Evolutionary conservation across 1,284 basidiomycete genomes (phyloP).

Genomic region (Cryptococcus sp.): DNA sequence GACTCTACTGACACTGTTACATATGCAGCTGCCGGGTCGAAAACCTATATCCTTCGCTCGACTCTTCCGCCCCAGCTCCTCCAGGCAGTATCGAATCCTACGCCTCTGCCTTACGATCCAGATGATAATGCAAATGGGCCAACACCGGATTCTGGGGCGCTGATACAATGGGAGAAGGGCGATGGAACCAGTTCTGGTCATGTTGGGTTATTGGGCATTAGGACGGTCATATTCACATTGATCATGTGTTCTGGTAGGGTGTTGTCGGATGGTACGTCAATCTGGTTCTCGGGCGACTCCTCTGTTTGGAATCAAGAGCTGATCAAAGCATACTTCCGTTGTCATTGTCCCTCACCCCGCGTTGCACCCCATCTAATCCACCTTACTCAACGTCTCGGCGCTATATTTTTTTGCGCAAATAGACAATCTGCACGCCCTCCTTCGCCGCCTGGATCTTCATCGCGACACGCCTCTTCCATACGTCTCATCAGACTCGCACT

Average conservation of each 20-base stretch:
- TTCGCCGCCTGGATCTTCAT: conserved; percentile 41
- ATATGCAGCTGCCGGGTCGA: conserved; percentile 25
- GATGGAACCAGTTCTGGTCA: conserved; percentile 40
- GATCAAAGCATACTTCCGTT: no score
- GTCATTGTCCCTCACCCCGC: not conserved
- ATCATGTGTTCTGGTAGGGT: conserved; percentile 40
- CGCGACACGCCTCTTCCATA: conserved; percentile 45
- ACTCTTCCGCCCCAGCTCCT: conserved; percentile 34
- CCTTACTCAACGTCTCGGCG: not conserved
- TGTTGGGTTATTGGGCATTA: conserved; percentile 45
- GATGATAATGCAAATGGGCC: conserved; percentile 18
- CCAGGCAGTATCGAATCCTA: conserved; percentile 30
- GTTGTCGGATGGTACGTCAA: conserved; percentile 41
- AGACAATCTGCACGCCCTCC: conserved; percentile 38
- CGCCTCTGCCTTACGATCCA: conserved; percentile 26
- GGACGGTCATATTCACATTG: conserved; percentile 49
- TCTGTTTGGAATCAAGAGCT: not conserved
- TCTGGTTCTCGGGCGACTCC: no score
- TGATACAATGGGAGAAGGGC: conserved; percentile 47
- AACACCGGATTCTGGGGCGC: conserved; percentile 41
- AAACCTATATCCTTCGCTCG: conserved; percentile 45
- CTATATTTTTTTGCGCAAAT: not conserved
- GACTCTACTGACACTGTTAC: not conserved
- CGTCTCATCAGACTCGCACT: conserved; percentile 32
- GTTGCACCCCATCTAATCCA: not conserved